Evolutionary conservation across 106 monocot species (phyloP), one percentile per base, ranked within the genome.

Genomic region (Apostasia ramifera): DNA sequence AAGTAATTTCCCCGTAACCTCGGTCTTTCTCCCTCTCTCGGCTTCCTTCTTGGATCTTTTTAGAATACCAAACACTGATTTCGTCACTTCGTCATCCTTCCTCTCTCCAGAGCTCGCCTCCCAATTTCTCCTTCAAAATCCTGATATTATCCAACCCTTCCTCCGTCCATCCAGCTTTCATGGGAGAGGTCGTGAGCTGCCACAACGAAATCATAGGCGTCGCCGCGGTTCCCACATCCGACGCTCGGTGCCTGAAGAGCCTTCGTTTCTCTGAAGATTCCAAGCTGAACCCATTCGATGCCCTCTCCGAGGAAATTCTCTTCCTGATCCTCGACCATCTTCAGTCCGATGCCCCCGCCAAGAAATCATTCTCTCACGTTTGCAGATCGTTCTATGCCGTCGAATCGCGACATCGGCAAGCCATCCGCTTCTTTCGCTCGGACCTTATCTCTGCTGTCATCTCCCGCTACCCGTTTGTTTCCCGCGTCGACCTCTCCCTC

Each of bases 321-420:
- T 82, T 83, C 74, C 53, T 66, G 62, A 89, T 93, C 59, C 76
- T 93, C 52, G 81, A 83, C 71, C 71, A 57, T 47, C 71, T 80
- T 15, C 72, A 68, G 12, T 44, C 80, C 5, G 60, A 64, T 47
- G 69, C 81, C 8, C 38, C 49, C 44, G 72, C 71, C 75, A 75
- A 57, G 71, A 93, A 89, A 15, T 66, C 89, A 66, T 72, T 93
- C 76, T 79, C 93, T 45, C 76, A 80, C 54, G 79, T 73, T 61
- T 89, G 79, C 72, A 72, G 65, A 7, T 14, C 81, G 46, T 82
- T 86, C 77, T 63, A 60, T 77, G 11, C 58, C 63, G 75, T 66
- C 61, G 89, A 89, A 70, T 86, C 93, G 38, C 82, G 75, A 45
- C 93, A 89, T 78, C 89, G 93, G 49, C 72, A 78, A 10, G 9